Base-by-base conservation (phyloP, 805 yeast genomes). In the Ogataea henricii region DNA sequence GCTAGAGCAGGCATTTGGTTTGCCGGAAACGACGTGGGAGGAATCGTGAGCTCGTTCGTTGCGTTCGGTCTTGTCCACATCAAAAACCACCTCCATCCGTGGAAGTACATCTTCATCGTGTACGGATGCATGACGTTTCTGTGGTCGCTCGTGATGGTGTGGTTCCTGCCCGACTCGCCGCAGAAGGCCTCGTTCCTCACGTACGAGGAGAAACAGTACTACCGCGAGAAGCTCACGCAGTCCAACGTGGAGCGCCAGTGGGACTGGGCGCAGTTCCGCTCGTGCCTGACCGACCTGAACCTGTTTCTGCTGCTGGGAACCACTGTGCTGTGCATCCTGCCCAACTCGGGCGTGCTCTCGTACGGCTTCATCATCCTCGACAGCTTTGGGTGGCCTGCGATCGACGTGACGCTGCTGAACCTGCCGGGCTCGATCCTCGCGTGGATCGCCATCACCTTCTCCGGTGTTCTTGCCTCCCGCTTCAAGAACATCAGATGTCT, bases 51-150 rank as follows among this genome's bases (percentile, higher is more conserved):
- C 16, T 73, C 76, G 32, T 73, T 75, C 16, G 68, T 82, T 44
- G 78, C 85, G 3, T 81, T 78, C 54, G 84, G 83, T 56, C 77
- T 43, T 66, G 71, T 49, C 50, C 69, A 76, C 54, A 67, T 62
- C 12, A 43, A 59, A 7, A 78, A 72, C 61, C 43, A 69, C 22
- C 62, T 81, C 4, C 67, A 63, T 2, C 74, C 83, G 6, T 86
- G 91, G 91, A 80, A 77, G 58, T 67, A 81, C 26, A 63, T 83
- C 4, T 85, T 79, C 60, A 66, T 86, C 35, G 69, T 82, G 30
- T 76, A 79, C 40, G 95, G 94, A 18, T 63, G 74, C 8, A 65
- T 79, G 50, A 82, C 88, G 2, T 66, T 83, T 10, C 57, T 55
- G 18, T 63, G 64, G 64, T 55, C 61, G 51, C 52, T 59, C 44